These are phyloP conservation scores for Uromyces viciae-fabae DNA, from an alignment of 1,284 basidiomycete species.

Conservation along the genomic window DNA sequence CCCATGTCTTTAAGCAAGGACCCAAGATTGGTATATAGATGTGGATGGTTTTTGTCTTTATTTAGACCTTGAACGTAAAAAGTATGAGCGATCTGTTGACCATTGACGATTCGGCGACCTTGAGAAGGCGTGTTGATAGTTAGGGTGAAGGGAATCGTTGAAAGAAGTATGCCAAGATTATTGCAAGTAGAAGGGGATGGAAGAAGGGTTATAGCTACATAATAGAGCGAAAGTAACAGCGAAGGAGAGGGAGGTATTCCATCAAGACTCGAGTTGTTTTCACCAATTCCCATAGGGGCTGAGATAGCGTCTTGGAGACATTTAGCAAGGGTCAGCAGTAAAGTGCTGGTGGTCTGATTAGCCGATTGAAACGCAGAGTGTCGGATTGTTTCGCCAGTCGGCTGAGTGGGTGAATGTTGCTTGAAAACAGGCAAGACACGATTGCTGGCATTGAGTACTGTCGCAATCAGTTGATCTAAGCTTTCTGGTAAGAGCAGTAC, in stretches of 20 bases:
- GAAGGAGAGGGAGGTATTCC: constrained; percentile 59
- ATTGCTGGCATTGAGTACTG: constrained; percentile 56
- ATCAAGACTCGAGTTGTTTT: constrained; percentile 48
- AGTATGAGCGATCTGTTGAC: constrained; percentile 59
- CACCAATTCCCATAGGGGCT: constrained; percentile 49
- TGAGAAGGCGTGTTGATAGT: constrained; percentile 52
- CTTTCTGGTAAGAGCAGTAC: constrained; percentile 60
- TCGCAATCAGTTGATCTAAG: constrained; percentile 54
- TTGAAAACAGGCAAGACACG: constrained; percentile 45
- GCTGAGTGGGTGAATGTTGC: constrained; percentile 49
- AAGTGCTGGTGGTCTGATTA: constrained; percentile 59
- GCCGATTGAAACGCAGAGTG: constrained; percentile 50
- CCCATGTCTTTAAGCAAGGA: constrained; percentile 65
- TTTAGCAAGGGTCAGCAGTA: constrained; percentile 63
- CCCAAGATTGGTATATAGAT: constrained; percentile 64
- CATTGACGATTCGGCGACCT: constrained; percentile 51
- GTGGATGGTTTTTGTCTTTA: constrained; percentile 62
- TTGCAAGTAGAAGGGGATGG: constrained; percentile 63
- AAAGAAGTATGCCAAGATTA: constrained; percentile 64
- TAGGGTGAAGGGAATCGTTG: constrained; percentile 57
- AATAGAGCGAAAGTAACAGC: constrained; percentile 62
- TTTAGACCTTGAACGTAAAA: constrained; percentile 63
- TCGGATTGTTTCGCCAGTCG: constrained; percentile 51
- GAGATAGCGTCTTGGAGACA: constrained; percentile 59
- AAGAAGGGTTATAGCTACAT: constrained; percentile 61